Evolutionary conservation across 2,329 filamentous ascomycete genomes (phyloP), one percentile per base, ranked within the genome.

Genomic region (Capronia americana): DNA sequence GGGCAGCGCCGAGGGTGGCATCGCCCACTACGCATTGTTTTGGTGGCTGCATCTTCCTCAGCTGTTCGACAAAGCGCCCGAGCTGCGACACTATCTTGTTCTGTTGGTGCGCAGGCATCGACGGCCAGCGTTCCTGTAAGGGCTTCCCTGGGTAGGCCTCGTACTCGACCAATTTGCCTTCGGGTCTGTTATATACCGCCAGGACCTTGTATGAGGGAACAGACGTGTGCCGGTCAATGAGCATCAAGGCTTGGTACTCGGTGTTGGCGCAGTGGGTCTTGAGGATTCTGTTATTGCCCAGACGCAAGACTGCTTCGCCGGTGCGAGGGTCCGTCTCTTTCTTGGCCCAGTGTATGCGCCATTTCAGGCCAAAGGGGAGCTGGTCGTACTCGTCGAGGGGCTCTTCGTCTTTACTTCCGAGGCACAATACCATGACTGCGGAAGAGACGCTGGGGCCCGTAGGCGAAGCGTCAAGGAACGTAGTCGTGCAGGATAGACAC

Each of bases 121-220:
- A 53, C 44, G 65, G 55, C 71, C 71, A 72, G 7, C 57, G 38
- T 17, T 61, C 55, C 5, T 70, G 58, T 30, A 72, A 58, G 17
- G 71, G 62, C 46, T 67, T 72, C 23, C 71, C 71, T 5, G 68
- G 66, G 26, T 69, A 66, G 12, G 63, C 71, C 57, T 72, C 69
- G 54, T 72, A 72, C 48, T 72, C 71, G 24, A 71, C 71, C 28
- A 70, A 34, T 60, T 71, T 72, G 1, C 71, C 71, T 48, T 72
- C 71, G 3, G 71, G 71, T 62, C 71, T 58, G 48, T 72, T 72
- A 61, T 68, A 72, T 41, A 72, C 68, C 23, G 64, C 63, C 3
- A 70, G 57, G 24, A 72, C 71, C 46, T 69, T 70, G 58, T 71
- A 71, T 1, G 66, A 65, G 7, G 71, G 71, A 11, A 72, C 67